Percentiles rank a stretch among this genome's conserved stretches.
These are phyloP conservation scores for Cyberlindnera saturnus DNA, from an alignment of 805 yeast species.

Conservation along the genomic window DNA sequence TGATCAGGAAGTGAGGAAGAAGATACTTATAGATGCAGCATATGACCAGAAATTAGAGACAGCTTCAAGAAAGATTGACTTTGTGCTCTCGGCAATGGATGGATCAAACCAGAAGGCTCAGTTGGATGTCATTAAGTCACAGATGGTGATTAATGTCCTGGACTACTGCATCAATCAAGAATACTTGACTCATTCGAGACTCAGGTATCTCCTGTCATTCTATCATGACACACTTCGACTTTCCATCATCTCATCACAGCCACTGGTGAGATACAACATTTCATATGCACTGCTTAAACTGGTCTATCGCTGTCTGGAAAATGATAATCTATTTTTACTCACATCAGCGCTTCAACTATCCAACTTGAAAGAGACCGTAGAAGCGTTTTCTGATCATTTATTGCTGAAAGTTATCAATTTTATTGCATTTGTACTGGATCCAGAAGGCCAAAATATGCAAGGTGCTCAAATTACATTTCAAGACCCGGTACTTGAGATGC, in stretches of 20 bases:
- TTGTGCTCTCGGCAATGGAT: conserved; percentile 8
- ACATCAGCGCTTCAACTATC: conserved; percentile 6
- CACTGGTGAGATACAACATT: conserved; percentile 6
- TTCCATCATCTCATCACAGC: conserved; percentile 4
- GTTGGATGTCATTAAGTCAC: conserved; percentile 18
- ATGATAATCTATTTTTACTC: conserved; percentile 1
- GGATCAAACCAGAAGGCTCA: conserved; percentile 1
- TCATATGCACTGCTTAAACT: conserved; percentile 6
- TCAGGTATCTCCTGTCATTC: conserved; percentile 10
- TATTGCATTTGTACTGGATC: conserved; percentile 5
- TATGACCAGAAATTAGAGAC: conserved; percentile 21
- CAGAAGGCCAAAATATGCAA: not conserved
- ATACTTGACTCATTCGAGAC: conserved; percentile 7
- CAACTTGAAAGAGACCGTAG: not conserved
- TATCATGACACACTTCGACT: conserved; percentile 6
- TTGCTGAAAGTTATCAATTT: conserved; percentile 10
- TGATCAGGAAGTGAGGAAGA: conserved; percentile 16
- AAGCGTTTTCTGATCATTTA: conserved; percentile 1
- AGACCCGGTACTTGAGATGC: conserved; percentile 12
- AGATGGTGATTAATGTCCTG: conserved; percentile 13
- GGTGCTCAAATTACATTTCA: conserved; percentile 8
- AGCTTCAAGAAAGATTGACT: conserved; percentile 19
- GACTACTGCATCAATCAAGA: conserved; percentile 15
- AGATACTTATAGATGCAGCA: conserved; percentile 16
- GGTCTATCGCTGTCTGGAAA: conserved; percentile 3